Evolutionary conservation across 2,329 filamentous ascomycete species (phyloP), one percentile per base, ranked within the genome.

Genomic region (Phialophora verrucosa): DNA sequence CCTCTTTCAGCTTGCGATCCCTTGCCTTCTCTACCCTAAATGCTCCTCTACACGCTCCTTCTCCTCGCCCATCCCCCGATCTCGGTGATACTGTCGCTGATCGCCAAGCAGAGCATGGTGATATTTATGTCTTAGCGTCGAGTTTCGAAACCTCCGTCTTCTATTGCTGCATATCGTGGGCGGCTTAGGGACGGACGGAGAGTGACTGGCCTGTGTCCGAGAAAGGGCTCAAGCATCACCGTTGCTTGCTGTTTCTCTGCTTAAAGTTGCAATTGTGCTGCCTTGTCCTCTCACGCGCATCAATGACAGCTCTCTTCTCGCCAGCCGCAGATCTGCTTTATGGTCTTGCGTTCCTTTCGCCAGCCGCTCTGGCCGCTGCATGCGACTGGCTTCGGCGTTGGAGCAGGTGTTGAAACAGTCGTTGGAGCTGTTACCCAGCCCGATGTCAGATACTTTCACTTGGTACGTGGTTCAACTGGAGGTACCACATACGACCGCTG

Each of bases 51-150:
- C 4, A 44, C 38, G 12, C 38, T 14, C 38, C 38, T 44, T 17
- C 38, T 20, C 38, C 38, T 20, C 17, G 14, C 38, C 38, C 38
- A 42, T 17, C 7, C n/a, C 17, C 38, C 38, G 14, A 44, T 44
- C 17, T 44, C 38, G 38, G 14, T 20, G 17, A 44, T n/a, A 12
- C 38, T 7, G 38, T n/a, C 5, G 14, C 12, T 8, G 38, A 44
- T 44, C 14, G 38, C 38, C 38, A 44, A 44, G 38, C 38, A n/a
- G 38, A 44, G 38, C 38, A 44, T 44, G 17, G 38, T n/a, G 38
- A n/a, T n/a, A 44, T 44, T 44, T 44, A 44, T 44, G 38, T 44
- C 38, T 44, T n/a, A 44, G 38, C 38, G 38, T n/a, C 38, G 38
- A 44, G 38, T 7, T 44, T 20, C 6, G 38, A 17, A n/a, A 44